These are phyloP conservation scores for Coemansia sp. DNA, from an alignment of 192 early-diverging fungal genomes.

Conservation along the genomic window DNA sequence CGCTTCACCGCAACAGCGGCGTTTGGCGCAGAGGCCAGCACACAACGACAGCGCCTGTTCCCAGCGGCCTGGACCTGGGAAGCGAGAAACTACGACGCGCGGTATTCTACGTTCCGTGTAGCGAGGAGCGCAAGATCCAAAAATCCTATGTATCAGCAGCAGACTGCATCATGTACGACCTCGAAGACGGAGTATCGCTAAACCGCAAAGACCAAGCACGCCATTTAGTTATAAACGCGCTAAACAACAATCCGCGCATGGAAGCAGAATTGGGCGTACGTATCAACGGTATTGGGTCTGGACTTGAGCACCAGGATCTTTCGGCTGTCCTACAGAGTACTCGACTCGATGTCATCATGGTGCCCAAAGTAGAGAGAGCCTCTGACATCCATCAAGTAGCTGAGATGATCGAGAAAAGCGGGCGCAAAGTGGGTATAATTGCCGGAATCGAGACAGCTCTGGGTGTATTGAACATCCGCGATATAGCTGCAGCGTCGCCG, in stretches of 20 bases:
- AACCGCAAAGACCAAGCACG: slow-evolving; percentile 83
- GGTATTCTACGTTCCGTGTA: slow-evolving; percentile 70
- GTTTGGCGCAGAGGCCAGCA: not conserved
- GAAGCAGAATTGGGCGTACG: slow-evolving; percentile 79
- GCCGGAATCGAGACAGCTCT: slow-evolving; percentile 88
- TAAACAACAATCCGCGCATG: slow-evolving; percentile 39
- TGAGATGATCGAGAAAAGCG: slow-evolving; percentile 70
- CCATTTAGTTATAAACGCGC: slow-evolving; percentile 68
- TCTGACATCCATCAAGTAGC: slow-evolving; percentile 77
- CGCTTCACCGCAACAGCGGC: not conserved
- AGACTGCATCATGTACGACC: slow-evolving; percentile 88
- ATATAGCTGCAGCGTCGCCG: slow-evolving; percentile 73
- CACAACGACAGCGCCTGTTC: slow-evolving; percentile 19
- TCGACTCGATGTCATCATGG: slow-evolving; percentile 71
- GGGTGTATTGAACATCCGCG: slow-evolving; percentile 83
- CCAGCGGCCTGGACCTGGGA: slow-evolving; percentile 24
- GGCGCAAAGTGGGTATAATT: slow-evolving; percentile 73
- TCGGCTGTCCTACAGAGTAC: slow-evolving; percentile 70
- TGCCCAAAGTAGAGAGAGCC: slow-evolving; percentile 86
- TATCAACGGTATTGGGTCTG: slow-evolving; percentile 84
- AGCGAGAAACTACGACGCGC: slow-evolving; percentile 36
- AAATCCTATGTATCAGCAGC: slow-evolving; percentile 69
- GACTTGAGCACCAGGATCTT: slow-evolving; percentile 77
- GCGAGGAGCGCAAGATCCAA: slow-evolving; percentile 85
- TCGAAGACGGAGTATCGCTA: slow-evolving; percentile 87